Evolutionary conservation across 148 eudicot species (phyloP), one percentile per base, ranked within the genome.

Genomic region (Silene conica): DNA sequence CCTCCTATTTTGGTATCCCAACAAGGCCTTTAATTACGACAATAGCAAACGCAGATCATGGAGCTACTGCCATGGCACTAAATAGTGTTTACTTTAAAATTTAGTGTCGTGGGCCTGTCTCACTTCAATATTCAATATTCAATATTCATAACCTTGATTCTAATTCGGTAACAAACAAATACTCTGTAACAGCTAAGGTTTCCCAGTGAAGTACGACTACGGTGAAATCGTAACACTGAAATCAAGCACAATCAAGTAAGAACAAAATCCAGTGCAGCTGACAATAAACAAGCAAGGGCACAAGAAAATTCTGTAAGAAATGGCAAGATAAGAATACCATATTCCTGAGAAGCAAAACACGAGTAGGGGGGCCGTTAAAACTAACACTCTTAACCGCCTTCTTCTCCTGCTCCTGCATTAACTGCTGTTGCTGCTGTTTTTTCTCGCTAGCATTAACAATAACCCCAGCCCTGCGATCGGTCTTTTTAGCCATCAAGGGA

Each of bases 401-500:
- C 71, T 89, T 89, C 21, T 73, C 57, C 28, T 50, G 72, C 71
- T 89, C 89, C 22, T 73, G 56, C 22, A 31, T 58, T 28, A 41
- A 63, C 54, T 67, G 72, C 6, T 78, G 76, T n/a, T 78, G 76
- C 23, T 78, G 67, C 45, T 79, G 76, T 66, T 84, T 86, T 0
- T 75, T 62, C 69, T 86, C 89, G 58, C 90, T 89, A 0, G 95
- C 97, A 82, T 91, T 93, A 22, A 94, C 95, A 73, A 94, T 94
- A 52, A 89, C 96, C 65, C 98, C 98, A 20, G 90, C 98, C 71
- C 98, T 72, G 75, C 89, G 74, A 84, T 94, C 97, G 0, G 98
- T 94, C 87, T 88, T 94, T 80, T 82, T 94, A 0, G 93, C 97
- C 93, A 94, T 77, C 82, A 94, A 77, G 0, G 98, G 97, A 5